phyloP scores from a whole-genome alignment of 768 basidiomycete genomes.

The Glaciozyma martinii region DNA sequence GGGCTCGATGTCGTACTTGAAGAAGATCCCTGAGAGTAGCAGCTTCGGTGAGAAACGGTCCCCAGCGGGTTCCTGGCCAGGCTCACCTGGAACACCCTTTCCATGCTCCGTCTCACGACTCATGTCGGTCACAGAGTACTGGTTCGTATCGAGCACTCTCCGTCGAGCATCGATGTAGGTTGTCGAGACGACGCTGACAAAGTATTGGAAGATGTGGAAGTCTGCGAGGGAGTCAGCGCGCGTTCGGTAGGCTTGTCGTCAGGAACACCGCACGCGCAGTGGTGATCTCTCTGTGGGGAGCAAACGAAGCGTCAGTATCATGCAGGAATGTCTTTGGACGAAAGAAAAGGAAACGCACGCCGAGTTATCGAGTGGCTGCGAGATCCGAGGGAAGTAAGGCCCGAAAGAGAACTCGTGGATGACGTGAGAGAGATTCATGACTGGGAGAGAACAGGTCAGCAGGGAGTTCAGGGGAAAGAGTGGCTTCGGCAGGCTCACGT shows the following conservation, averaged over 20 bases:
- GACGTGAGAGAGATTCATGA: slow-evolving; percentile 93
- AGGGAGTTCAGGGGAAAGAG: background rate
- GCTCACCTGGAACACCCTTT: slow-evolving; percentile 59
- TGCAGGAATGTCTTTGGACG: slow-evolving; percentile 46
- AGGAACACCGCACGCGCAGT: slow-evolving; percentile 21
- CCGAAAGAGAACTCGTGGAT: slow-evolving; percentile 97
- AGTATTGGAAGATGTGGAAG: slow-evolving; percentile 65
- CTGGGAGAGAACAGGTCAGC: slow-evolving; percentile 35
- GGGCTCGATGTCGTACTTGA: slow-evolving; percentile 95
- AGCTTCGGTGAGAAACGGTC: background rate
- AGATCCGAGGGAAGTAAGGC: slow-evolving; percentile 87
- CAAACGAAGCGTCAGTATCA: background rate
- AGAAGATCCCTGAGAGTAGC: slow-evolving; percentile 57
- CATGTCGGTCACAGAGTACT: slow-evolving; percentile 94
- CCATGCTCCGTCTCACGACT: slow-evolving; percentile 64
- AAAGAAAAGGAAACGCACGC: slow-evolving; percentile 62
- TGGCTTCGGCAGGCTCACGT: slow-evolving; percentile 50
- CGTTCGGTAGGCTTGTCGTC: background rate
- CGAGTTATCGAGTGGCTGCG: slow-evolving; percentile 82
- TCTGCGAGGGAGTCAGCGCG: background rate
- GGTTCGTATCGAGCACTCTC: slow-evolving; percentile 59
- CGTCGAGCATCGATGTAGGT: slow-evolving; percentile 52
- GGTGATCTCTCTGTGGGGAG: slow-evolving; percentile 24
- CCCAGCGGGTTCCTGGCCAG: too few relatives aligned
- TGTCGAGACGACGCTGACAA: slow-evolving; percentile 89